phyloP scores from a whole-genome alignment of 495 filamentous ascomycete species.

The Aspergillus heteromorphus region DNA sequence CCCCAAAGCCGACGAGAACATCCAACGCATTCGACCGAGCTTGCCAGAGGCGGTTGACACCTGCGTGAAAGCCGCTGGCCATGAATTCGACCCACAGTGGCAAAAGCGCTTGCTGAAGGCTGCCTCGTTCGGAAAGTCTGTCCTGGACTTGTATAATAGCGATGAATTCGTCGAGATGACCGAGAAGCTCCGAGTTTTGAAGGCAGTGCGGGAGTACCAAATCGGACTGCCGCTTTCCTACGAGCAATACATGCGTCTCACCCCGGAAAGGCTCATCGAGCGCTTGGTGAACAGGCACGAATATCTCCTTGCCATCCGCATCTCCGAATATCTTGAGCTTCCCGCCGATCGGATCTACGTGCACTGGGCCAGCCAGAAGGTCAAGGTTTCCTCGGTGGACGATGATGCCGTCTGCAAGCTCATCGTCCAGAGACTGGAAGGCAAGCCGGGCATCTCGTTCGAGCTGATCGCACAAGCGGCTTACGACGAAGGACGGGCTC shows the following conservation, averaged over 20 bases:
- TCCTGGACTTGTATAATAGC: constrained; percentile 91
- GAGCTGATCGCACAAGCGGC: constrained; percentile 91
- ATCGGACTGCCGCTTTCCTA: constrained; percentile 89
- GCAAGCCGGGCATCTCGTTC: constrained; percentile 89
- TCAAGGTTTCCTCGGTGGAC: constrained; percentile 74
- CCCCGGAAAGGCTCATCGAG: constrained; percentile 78
- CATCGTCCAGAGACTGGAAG: constrained; percentile 79
- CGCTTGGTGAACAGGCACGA: constrained; percentile 83
- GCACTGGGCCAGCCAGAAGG: constrained; percentile 94
- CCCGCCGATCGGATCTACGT: constrained; percentile 89
- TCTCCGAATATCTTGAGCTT: constrained; percentile 84
- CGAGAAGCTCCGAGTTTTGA: constrained; percentile 86
- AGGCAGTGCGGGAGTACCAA: constrained; percentile 84
- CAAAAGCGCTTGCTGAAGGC: constrained; percentile 94
- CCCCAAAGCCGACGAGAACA: constrained; percentile 95
- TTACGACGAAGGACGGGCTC: constrained; percentile 85
- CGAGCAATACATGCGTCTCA: constrained; percentile 83
- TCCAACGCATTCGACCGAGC: constrained; percentile 81
- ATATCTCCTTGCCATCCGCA: constrained; percentile 81
- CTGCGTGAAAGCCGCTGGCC: constrained; percentile 84
- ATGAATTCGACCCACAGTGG: constrained; percentile 86
- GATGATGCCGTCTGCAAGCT: constrained; percentile 83
- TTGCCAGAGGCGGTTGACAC: constrained; percentile 88
- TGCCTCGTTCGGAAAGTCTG: constrained; percentile 94
- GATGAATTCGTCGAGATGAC: constrained; percentile 99